Evolutionary conservation across 306 rosid species (phyloP).

Genomic region (Castanea mollissima): DNA sequence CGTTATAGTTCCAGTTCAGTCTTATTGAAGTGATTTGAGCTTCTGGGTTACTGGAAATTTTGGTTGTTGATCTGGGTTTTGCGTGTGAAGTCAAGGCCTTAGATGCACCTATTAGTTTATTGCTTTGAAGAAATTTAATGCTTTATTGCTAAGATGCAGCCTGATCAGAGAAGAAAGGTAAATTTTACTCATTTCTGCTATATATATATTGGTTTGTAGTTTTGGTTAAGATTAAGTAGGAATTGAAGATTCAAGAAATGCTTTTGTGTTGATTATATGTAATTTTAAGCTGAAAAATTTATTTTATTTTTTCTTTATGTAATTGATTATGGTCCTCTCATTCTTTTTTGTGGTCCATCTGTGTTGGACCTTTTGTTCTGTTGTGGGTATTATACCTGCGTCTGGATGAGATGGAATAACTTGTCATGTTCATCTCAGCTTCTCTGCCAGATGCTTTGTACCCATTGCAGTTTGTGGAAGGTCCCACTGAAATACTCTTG

Average conservation of each 20-base stretch:
- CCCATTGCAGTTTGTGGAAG: slow-evolving; percentile 2
- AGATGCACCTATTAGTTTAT: slow-evolving; percentile 37
- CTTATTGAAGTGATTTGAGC: slow-evolving; percentile 28
- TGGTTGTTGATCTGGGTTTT: slow-evolving; percentile 44
- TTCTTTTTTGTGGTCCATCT: slow-evolving; percentile 10
- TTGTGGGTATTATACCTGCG: not conserved
- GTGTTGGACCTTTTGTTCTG: slow-evolving; percentile 21
- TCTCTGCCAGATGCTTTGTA: slow-evolving; percentile 4
- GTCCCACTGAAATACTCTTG: slow-evolving; percentile 16
- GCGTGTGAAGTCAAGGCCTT: slow-evolving; percentile 34
- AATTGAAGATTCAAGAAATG: not conserved
- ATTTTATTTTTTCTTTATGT: not conserved
- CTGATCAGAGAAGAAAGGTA: slow-evolving; percentile 95
- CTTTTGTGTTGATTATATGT: not conserved
- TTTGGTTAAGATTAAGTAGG: not conserved
- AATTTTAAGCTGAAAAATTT: no score
- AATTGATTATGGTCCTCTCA: slow-evolving; percentile 5
- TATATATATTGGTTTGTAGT: not conserved
- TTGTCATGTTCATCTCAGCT: slow-evolving; percentile 10
- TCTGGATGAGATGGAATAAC: slow-evolving; percentile 14
- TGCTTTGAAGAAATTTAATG: slow-evolving; percentile 39
- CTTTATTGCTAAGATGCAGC: slow-evolving; percentile 62
- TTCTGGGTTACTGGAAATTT: slow-evolving; percentile 38
- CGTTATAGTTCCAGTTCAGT: slow-evolving; percentile 21
- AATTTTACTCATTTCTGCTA: slow-evolving; percentile 17